These are phyloP conservation scores for Boehmeria nivea DNA, from an alignment of 306 rosid species.

Conservation along the genomic window DNA sequence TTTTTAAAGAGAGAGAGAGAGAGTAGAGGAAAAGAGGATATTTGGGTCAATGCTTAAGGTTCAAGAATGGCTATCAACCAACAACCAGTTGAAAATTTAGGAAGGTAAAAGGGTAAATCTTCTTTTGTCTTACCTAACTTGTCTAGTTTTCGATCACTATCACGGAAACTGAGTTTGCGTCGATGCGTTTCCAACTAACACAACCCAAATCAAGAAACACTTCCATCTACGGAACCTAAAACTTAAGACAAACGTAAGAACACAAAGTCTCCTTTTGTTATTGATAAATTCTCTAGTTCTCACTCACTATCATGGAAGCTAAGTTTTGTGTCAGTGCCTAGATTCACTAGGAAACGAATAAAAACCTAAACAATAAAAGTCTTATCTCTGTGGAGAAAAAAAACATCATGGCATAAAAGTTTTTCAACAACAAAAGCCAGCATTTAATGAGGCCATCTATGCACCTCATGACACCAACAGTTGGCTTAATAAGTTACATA, in stretches of 20 bases:
- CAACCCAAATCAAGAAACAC: too few relatives aligned
- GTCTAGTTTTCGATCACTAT: neutral
- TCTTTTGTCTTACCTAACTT: neutral
- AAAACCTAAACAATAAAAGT: neutral
- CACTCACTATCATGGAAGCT: too few relatives aligned
- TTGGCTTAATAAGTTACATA: constrained; percentile 17
- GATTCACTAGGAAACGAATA: too few relatives aligned
- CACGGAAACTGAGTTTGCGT: too few relatives aligned
- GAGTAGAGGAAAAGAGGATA: too few relatives aligned
- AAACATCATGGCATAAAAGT: neutral
- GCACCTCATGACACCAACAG: neutral
- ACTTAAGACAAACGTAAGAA: too few relatives aligned
- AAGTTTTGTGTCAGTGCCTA: too few relatives aligned
- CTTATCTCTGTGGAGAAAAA: neutral
- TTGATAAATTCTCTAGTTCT: too few relatives aligned
- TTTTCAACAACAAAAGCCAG: constrained; percentile 11
- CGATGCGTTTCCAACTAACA: too few relatives aligned
- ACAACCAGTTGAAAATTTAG: neutral
- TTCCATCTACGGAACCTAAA: too few relatives aligned
- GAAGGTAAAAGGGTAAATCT: neutral
- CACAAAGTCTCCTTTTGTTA: too few relatives aligned
- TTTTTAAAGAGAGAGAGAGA: too few relatives aligned
- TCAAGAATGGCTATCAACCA: constrained; percentile 1
- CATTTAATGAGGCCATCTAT: constrained; percentile 1
- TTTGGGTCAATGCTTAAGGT: neutral